Evolutionary conservation across 495 filamentous ascomycete genomes (phyloP).

Genomic region (Lophium mytilinum): DNA sequence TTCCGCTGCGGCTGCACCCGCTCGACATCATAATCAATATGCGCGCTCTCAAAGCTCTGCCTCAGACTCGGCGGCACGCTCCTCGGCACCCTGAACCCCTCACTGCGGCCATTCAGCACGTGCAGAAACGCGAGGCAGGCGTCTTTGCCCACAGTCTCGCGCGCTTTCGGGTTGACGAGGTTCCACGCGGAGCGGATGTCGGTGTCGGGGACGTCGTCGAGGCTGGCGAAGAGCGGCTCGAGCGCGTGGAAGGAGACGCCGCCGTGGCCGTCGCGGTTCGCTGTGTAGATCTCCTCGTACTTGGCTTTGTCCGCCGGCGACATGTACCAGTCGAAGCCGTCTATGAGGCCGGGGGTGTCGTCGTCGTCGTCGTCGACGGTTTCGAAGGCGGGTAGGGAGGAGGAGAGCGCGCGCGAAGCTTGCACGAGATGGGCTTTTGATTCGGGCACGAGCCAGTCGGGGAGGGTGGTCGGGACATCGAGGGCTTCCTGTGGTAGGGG

Average conservation of each 20-base stretch:
- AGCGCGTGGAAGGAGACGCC: constrained; percentile 76
- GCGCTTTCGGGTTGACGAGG: constrained; percentile 81
- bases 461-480: constrained; percentile 73
- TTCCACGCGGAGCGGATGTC: constrained; percentile 94
- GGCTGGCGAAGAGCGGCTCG: constrained; percentile 74
- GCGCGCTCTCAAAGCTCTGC: constrained; percentile 82
- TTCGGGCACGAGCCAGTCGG: constrained; percentile 94
- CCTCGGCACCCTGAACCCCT: constrained; percentile 88
- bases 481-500: constrained; percentile 60
- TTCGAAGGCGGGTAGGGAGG: constrained; percentile 70
- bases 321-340: constrained; percentile 99
- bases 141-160: constrained; percentile 80
- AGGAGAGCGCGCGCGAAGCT: constrained; percentile 72
- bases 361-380: constrained; percentile 60
- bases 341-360: constrained; percentile 74
- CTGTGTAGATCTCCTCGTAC: constrained; percentile 92
- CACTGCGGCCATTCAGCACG: constrained; percentile 88
- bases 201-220: constrained; percentile 85
- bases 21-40: constrained; percentile 92
- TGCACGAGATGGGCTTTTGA: constrained; percentile 94
- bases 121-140: constrained; percentile 90
- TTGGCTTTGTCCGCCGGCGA: constrained; percentile 77
- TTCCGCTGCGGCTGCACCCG: constrained; percentile 48
- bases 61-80: constrained; percentile 85
- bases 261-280: constrained; percentile 76